phyloP scores from a whole-genome alignment of 345 rosid genomes.

The Conringia planisiliqua region DNA sequence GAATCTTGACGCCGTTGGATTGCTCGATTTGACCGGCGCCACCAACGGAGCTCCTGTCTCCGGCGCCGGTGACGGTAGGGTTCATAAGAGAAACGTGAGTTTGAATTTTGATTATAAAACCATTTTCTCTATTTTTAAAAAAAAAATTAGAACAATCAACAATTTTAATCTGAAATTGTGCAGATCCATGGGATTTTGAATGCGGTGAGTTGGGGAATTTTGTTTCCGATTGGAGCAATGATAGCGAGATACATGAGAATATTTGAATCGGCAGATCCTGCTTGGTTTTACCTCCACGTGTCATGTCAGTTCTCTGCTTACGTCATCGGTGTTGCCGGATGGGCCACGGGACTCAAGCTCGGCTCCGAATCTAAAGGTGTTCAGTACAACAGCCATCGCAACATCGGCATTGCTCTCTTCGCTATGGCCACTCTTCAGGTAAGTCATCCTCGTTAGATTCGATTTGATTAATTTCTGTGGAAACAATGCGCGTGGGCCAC shows the following conservation, averaged over 20 bases:
- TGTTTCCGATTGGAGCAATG: slow-evolving; percentile 39
- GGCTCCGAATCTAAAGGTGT: slow-evolving; percentile 31
- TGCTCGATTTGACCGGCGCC: slow-evolving; percentile 38
- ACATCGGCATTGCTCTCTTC: slow-evolving; percentile 38
- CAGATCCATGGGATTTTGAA: slow-evolving; percentile 42
- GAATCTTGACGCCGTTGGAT: slow-evolving; percentile 37
- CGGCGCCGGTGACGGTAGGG: slow-evolving; percentile 32
- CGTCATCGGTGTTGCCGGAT: slow-evolving; percentile 38
- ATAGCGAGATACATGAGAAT: slow-evolving; percentile 36
- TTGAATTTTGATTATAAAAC: not conserved
- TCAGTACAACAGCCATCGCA: slow-evolving; percentile 22
- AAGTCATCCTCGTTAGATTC: not conserved
- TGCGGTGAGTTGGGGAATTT: slow-evolving; percentile 42
- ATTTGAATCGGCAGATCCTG: slow-evolving; percentile 31
- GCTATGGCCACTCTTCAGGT: slow-evolving; percentile 41
- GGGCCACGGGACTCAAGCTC: slow-evolving; percentile 43
- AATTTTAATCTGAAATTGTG: not conserved
- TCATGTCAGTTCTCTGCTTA: slow-evolving; percentile 38
- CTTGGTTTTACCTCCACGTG: slow-evolving; percentile 42
- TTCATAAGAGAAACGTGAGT: slow-evolving; percentile 60
- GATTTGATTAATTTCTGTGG: not conserved
- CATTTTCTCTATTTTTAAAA: too few relatives aligned
- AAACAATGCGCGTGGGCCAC: not conserved
- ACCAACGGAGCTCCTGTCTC: slow-evolving; percentile 1
- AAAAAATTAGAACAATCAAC: not conserved